Evolutionary conservation across 208 protist species (phyloP).

Genomic region (Leishmania amazonensis): DNA sequence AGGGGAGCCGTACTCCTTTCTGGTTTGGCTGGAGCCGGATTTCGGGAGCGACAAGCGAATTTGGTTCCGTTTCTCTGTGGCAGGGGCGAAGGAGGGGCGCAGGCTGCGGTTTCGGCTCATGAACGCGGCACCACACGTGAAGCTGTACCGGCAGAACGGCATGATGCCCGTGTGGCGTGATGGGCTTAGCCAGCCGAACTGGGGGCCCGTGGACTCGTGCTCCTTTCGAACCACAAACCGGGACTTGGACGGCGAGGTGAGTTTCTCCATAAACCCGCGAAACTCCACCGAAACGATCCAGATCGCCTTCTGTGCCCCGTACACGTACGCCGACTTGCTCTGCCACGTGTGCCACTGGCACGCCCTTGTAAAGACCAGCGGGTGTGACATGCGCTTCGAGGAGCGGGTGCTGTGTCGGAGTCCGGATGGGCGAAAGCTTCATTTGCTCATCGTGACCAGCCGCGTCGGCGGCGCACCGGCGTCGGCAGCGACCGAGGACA

Average conservation of each 20-base stretch:
- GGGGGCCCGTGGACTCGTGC: constrained; percentile 73
- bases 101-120: constrained; percentile 64
- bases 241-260: constrained; percentile 68
- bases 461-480: constrained; percentile 15
- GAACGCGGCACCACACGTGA: constrained; percentile 79
- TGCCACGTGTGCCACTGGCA: constrained; percentile 88
- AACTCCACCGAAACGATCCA: constrained; percentile 68
- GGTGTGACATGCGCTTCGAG: constrained; percentile 74
- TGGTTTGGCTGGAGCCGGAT: constrained; percentile 85
- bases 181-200: constrained; percentile 43
- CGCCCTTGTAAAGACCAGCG: constrained; percentile 52
- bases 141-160: constrained; percentile 78
- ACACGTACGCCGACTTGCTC: constrained; percentile 86
- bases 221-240: constrained; percentile 66
- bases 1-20: constrained; percentile 40
- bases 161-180: constrained; percentile 85
- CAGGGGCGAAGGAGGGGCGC: constrained; percentile 41
- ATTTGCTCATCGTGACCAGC: constrained; percentile 83
- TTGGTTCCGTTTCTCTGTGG: constrained; percentile 87
- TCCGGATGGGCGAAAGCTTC: constrained; percentile 82
- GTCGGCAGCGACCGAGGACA: background rate
- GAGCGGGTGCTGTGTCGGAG: constrained; percentile 82
- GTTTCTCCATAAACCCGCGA: constrained; percentile 59
- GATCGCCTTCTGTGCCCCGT: constrained; percentile 85
- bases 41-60: constrained; percentile 73